Percentiles rank a stretch among this genome's conserved stretches.
These are phyloP conservation scores for Schoenoplectus tabernaemontani DNA, from an alignment of 202 grass and related monocot genomes.

Conservation along the genomic window DNA sequence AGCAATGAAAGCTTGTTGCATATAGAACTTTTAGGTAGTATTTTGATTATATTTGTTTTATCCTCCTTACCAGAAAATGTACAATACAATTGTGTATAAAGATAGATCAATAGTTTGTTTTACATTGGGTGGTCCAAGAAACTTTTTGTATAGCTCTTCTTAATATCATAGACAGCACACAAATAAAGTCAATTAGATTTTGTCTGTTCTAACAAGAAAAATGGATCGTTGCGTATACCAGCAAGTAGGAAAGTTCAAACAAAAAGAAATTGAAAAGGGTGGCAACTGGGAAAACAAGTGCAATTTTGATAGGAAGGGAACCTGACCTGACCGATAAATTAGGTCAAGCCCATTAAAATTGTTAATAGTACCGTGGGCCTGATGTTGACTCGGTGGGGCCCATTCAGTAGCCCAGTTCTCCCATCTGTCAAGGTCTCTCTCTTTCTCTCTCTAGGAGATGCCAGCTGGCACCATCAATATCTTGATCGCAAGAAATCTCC, in stretches of 20 bases:
- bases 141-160: not conserved
- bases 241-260: not conserved
- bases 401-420: not conserved
- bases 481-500: not conserved
- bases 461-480: not conserved
- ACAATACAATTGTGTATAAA: constrained; percentile 22
- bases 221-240: not conserved
- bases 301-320: constrained; percentile 5
- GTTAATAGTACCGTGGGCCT: constrained; percentile 1
- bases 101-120: not conserved
- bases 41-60: not conserved
- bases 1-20: constrained; percentile 26
- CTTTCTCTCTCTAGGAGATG: not conserved
- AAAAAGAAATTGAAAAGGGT: not conserved
- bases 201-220: not conserved
- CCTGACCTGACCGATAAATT: constrained; percentile 12
- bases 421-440: not conserved
- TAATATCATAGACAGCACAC: not conserved
- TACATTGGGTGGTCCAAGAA: constrained; percentile 9
- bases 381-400: constrained; percentile 4
- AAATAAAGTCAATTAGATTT: not conserved
- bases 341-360: constrained; percentile 22
- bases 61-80: constrained; percentile 26
- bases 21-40: constrained; percentile 16
- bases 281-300: not conserved